phyloP scores from a whole-genome alignment of 768 basidiomycete genomes.

The Suillus sp. region DNA sequence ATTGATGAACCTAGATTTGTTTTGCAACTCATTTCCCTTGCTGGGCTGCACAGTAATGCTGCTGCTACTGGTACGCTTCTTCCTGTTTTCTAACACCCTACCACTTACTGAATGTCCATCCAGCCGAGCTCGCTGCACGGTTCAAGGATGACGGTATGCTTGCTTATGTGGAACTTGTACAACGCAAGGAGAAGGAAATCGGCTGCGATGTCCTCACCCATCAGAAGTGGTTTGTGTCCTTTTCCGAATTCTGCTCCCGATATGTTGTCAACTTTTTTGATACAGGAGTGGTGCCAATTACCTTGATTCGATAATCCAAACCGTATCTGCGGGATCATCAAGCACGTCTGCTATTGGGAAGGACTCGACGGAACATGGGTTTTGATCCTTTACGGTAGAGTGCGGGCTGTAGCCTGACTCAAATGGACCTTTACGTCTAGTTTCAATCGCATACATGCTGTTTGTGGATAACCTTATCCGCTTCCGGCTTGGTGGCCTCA shows the following conservation, averaged over 20 bases:
- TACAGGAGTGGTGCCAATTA: slow-evolving; percentile 89
- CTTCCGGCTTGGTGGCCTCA: neutral
- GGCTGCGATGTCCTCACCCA: slow-evolving; percentile 91
- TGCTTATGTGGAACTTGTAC: slow-evolving; percentile 87
- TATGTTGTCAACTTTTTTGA: neutral
- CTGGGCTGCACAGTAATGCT: slow-evolving; percentile 86
- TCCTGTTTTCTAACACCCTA: neutral
- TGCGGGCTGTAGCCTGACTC: neutral
- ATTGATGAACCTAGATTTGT: slow-evolving; percentile 61
- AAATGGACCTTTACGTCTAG: neutral
- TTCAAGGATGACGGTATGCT: slow-evolving; percentile 92
- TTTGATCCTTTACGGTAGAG: slow-evolving; percentile 42
- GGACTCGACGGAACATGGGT: slow-evolving; percentile 88
- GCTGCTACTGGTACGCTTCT: slow-evolving; percentile 62
- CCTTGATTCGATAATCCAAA: slow-evolving; percentile 82
- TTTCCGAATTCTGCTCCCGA: neutral
- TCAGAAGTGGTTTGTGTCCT: slow-evolving; percentile 77
- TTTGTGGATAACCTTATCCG: neutral
- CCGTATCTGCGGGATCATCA: slow-evolving; percentile 85
- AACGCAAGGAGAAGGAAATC: slow-evolving; percentile 85
- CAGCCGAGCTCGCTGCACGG: slow-evolving; percentile 76
- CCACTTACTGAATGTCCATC: neutral
- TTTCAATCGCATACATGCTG: neutral
- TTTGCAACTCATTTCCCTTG: slow-evolving; percentile 85
- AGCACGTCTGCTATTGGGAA: slow-evolving; percentile 82